Percentiles rank a stretch among this genome's conserved stretches.
phyloP scores from a whole-genome alignment of 805 yeast species.

The Lachancea nothofagi region DNA sequence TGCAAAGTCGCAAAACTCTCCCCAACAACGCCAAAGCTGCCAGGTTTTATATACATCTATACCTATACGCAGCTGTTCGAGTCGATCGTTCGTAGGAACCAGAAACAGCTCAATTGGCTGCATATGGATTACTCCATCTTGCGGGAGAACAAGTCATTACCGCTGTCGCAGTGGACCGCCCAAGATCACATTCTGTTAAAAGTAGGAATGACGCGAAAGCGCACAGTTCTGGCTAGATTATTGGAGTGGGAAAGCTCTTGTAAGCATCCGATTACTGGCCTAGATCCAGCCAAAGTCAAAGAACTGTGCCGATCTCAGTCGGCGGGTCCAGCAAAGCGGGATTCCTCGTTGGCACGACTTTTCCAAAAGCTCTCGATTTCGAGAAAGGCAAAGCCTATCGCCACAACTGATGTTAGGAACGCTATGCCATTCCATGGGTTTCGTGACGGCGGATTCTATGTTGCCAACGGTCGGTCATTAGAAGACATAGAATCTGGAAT shows the following conservation, averaged over 20 bases:
- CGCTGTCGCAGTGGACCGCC: constrained; percentile 17
- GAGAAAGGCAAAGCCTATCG: background rate
- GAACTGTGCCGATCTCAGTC: background rate
- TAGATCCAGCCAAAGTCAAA: constrained; percentile 24
- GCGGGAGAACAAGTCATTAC: background rate
- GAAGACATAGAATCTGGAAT: constrained; percentile 20
- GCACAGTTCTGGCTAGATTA: constrained; percentile 22
- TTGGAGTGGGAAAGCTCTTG: constrained; percentile 28
- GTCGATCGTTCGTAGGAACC: background rate
- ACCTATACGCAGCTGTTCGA: constrained; percentile 18
- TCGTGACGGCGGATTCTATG: constrained; percentile 24
- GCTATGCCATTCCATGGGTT: constrained; percentile 13
- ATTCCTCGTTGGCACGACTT: constrained; percentile 9
- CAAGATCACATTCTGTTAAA: constrained; percentile 23
- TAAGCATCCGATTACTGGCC: constrained; percentile 23
- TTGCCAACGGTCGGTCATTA: constrained; percentile 14
- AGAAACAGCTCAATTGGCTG: constrained; percentile 5
- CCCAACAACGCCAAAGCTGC: constrained; percentile 3
- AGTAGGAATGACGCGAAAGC: constrained; percentile 30
- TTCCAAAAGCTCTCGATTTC: constrained; percentile 14
- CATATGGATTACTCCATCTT: constrained; percentile 9
- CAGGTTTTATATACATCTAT: constrained; percentile 28
- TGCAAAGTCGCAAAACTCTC: constrained; percentile 1
- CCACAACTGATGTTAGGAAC: background rate
- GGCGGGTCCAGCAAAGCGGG: background rate